A percentile compares a stretch with the other conserved stretches of the same genome.
phyloP scores from a whole-genome alignment of 1,139 yeast species.

The Saccharomycopsis crataegensis region DNA sequence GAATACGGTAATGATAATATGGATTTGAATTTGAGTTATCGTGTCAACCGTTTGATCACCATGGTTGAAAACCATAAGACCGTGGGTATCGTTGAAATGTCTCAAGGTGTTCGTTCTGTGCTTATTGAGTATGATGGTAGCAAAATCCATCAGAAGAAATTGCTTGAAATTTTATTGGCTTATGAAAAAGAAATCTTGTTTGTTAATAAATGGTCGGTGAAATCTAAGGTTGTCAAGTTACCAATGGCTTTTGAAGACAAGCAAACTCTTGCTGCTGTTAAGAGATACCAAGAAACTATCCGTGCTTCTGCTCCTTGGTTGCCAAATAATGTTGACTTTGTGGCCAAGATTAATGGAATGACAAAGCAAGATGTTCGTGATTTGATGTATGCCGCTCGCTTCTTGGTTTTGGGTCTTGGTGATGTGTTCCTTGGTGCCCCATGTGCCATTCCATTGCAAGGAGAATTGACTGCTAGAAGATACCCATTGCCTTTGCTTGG shows the following conservation, averaged over 20 bases:
- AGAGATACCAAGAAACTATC: conserved; percentile 87
- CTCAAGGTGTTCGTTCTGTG: conserved; percentile 94
- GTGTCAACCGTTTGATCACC: conserved; percentile 76
- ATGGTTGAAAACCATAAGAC: conserved; percentile 60
- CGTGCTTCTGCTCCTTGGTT: conserved; percentile 94
- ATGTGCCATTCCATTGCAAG: conserved; percentile 92
- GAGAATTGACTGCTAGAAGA: conserved; percentile 67
- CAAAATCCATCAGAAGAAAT: conserved; percentile 48
- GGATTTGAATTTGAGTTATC: conserved; percentile 78
- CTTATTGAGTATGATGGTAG: conserved; percentile 71
- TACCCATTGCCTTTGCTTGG: conserved; percentile 47
- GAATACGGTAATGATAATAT: conserved; percentile 87
- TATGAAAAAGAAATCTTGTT: conserved; percentile 70
- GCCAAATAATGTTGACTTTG: conserved; percentile 93
- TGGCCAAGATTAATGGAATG: conserved; percentile 80
- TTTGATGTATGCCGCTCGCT: conserved; percentile 81
- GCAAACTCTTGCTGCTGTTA: conserved; percentile 81
- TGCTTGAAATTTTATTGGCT: conserved; percentile 58
- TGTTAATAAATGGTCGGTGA: conserved; percentile 77
- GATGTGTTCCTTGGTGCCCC: conserved; percentile 98
- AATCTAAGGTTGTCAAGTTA: conserved; percentile 70
- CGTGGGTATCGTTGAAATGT: conserved; percentile 85
- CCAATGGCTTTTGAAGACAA: conserved; percentile 97
- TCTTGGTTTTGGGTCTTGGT: conserved; percentile 89
- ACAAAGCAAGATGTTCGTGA: conserved; percentile 70